A percentile compares a stretch with the other conserved stretches of the same genome.
phyloP scores from a whole-genome alignment of 331 rosid species.

The Malus hybrid region DNA sequence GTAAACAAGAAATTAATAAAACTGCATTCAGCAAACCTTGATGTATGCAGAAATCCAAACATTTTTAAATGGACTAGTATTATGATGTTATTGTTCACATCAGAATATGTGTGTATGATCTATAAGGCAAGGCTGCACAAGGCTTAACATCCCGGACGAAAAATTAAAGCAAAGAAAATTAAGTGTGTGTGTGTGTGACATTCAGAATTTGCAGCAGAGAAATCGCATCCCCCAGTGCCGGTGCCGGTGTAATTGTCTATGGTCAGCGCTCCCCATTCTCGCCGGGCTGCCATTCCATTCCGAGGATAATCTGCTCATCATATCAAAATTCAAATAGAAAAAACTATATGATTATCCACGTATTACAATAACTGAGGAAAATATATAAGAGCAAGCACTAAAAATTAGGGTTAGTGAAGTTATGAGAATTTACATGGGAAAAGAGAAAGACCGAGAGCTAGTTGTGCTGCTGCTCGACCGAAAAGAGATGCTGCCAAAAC shows the following conservation, averaged over 20 bases:
- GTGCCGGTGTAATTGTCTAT: not conserved
- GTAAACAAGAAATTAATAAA: no score
- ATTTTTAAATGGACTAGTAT: not conserved
- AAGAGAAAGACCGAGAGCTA: conserved; percentile 43
- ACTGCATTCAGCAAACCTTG: not conserved
- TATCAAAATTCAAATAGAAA: not conserved
- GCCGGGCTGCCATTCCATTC: conserved; percentile 52
- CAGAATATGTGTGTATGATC: not conserved
- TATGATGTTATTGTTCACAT: not conserved
- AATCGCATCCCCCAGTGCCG: conserved; percentile 22
- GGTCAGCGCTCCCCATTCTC: conserved; percentile 29
- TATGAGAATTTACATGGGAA: conserved; percentile 33
- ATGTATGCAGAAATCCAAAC: not conserved
- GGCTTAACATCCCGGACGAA: not conserved
- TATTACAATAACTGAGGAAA: not conserved
- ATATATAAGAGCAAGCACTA: not conserved
- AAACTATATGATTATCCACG: not conserved
- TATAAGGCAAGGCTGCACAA: not conserved
- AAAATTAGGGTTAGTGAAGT: not conserved
- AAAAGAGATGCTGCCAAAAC: conserved; percentile 26
- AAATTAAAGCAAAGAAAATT: not conserved
- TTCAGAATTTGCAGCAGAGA: conserved; percentile 39
- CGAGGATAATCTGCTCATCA: conserved; percentile 22
- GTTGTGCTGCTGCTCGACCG: conserved; percentile 37
- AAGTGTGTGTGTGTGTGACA: not conserved